phyloP scores from a whole-genome alignment of 2,329 filamentous ascomycete species.

The Epichloe hybrida region DNA sequence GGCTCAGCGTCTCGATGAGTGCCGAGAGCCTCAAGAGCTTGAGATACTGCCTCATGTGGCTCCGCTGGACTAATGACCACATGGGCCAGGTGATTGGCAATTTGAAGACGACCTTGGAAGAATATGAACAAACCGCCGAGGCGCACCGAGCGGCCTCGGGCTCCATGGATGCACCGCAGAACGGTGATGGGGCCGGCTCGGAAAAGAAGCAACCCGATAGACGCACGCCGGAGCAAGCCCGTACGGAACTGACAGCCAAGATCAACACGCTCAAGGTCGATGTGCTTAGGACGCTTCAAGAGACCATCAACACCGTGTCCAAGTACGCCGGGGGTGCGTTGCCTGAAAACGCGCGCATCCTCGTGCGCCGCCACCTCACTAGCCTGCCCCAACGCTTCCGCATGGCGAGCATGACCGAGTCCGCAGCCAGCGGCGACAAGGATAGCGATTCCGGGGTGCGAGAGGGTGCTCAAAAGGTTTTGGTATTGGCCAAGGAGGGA shows the following conservation, averaged over 20 bases:
- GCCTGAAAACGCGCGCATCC: constrained; percentile 71
- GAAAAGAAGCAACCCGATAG: constrained; percentile 2
- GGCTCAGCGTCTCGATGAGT: constrained; percentile 81
- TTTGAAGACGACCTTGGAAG: constrained; percentile 61
- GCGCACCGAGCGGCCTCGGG: constrained; percentile 6
- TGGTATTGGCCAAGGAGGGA: constrained; percentile 79
- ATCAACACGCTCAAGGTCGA: constrained; percentile 58
- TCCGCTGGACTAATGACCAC: constrained; percentile 70
- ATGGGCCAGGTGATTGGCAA: constrained; percentile 63
- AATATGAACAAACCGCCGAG: constrained; percentile 48
- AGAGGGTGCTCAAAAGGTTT: constrained; percentile 58
- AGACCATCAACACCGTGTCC: constrained; percentile 72
- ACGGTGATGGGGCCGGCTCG: neutral
- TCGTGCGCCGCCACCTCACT: constrained; percentile 74
- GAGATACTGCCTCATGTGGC: constrained; percentile 69
- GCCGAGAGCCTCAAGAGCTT: constrained; percentile 74
- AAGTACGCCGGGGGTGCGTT: constrained; percentile 81
- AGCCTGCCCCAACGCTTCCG: constrained; percentile 75
- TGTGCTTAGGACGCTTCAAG: constrained; percentile 65
- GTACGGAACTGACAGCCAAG: constrained; percentile 38
- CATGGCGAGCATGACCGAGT: constrained; percentile 43
- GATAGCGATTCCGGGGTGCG: constrained; percentile 25
- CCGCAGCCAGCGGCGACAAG: constrained; percentile 15
- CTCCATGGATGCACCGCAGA: neutral
- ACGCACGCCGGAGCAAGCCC: constrained; percentile 16